A percentile compares a stretch with the other conserved stretches of the same genome.
These are phyloP conservation scores for Agrostemma githago DNA, from an alignment of 148 eudicot species.

Conservation along the genomic window DNA sequence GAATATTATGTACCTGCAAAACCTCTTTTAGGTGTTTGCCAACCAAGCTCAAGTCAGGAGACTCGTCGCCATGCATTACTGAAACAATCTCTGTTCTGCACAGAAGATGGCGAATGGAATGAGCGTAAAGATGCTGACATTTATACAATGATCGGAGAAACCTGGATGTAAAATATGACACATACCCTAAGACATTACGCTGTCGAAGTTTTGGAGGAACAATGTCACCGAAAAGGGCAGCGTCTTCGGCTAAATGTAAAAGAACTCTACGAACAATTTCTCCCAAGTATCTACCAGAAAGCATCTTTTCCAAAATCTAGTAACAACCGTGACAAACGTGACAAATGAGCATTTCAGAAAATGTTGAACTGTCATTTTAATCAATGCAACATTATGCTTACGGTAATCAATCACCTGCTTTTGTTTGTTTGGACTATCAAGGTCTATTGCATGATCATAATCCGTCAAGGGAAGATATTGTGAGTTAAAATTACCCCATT, in stretches of 20 bases:
- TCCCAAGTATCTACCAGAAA: constrained; percentile 92
- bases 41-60: constrained; percentile 59
- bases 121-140: background rate
- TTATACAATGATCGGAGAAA: background rate
- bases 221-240: constrained; percentile 61
- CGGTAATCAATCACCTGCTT: constrained; percentile 49
- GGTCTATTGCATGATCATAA: constrained; percentile 55
- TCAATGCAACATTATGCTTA: background rate
- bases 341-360: background rate
- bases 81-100: constrained; percentile 73
- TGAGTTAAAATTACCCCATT: constrained; percentile 76
- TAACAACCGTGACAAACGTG: background rate
- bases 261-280: constrained; percentile 75
- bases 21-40: constrained; percentile 42
- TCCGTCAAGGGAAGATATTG: constrained; percentile 66
- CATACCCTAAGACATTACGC: constrained; percentile 51
- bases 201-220: constrained; percentile 57
- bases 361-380: background rate
- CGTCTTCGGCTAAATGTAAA: constrained; percentile 57
- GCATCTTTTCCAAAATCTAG: constrained; percentile 76
- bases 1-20: constrained; percentile 39
- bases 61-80: constrained; percentile 64
- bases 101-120: background rate
- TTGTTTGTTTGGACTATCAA: constrained; percentile 53
- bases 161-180: background rate